These are phyloP conservation scores for Agrocybe pediades DNA, from an alignment of 768 basidiomycete genomes.

Conservation along the genomic window DNA sequence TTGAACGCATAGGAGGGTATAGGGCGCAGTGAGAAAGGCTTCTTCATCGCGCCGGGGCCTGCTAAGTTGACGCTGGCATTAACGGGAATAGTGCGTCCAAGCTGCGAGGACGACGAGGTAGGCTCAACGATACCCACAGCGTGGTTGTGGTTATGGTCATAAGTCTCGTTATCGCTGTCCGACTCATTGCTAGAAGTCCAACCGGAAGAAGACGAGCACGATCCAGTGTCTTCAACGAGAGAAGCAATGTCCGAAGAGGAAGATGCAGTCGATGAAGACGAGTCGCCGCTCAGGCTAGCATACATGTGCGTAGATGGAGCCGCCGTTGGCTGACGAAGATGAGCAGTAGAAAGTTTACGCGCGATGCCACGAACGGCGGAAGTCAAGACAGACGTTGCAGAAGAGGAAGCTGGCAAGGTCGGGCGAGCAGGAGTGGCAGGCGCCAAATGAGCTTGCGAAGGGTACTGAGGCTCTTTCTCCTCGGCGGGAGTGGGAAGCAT, in stretches of 20 bases:
- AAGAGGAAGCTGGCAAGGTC: conserved; percentile 2
- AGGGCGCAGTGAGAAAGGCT: conserved; percentile 48
- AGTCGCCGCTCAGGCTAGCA: conserved; percentile 43
- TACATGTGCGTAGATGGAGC: conserved; percentile 40
- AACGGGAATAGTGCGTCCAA: conserved; percentile 24
- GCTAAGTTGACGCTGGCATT: conserved; percentile 24
- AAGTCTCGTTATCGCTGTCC: conserved; percentile 45
- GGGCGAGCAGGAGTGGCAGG: conserved; percentile 1
- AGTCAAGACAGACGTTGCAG: conserved; percentile 31
- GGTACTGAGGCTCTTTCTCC: conserved; percentile 16
- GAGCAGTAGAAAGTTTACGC: conserved; percentile 53
- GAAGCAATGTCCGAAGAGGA: conserved; percentile 59
- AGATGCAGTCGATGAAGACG: conserved; percentile 25
- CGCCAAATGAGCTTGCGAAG: conserved; percentile 15
- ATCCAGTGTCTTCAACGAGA: conserved; percentile 63
- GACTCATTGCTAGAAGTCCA: conserved; percentile 55
- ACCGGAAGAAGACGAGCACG: conserved; percentile 58
- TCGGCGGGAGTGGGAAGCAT: conserved; percentile 5
- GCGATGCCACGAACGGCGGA: conserved; percentile 62
- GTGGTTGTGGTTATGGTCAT: conserved; percentile 26
- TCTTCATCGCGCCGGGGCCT: conserved; percentile 34
- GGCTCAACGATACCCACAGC: conserved; percentile 33
- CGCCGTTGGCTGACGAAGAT: conserved; percentile 32
- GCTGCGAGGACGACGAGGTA: conserved; percentile 20
- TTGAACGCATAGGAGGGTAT: conserved; percentile 36